These are phyloP conservation scores for Umbelopsis sp. DNA, from an alignment of 371 early-diverging fungal species.

Conservation along the genomic window DNA sequence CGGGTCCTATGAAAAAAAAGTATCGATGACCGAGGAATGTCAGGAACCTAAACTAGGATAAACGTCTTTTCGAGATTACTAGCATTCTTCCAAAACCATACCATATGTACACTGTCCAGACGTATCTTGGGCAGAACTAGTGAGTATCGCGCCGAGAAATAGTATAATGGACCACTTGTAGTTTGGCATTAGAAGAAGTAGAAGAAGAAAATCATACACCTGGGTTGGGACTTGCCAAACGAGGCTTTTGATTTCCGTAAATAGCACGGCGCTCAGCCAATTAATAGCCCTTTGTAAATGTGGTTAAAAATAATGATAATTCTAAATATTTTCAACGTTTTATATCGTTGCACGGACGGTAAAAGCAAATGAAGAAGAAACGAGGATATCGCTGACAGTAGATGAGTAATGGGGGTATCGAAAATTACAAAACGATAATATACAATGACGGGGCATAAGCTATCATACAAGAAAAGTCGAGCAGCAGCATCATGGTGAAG, in stretches of 20 bases:
- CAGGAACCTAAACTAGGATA: neutral
- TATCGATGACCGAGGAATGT: neutral
- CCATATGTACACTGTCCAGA: constrained; percentile 8
- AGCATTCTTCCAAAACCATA: neutral
- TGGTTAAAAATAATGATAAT: neutral
- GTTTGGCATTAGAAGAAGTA: neutral
- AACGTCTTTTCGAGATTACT: neutral
- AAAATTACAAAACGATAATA: constrained; percentile 5
- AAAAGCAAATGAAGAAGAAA: too few species aligned
- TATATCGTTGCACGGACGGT: too few species aligned
- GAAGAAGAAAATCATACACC: neutral
- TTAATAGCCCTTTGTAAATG: too few species aligned
- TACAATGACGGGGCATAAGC: neutral
- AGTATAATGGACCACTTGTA: constrained; percentile 9
- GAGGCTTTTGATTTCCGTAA: constrained; percentile 1
- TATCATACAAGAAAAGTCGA: neutral
- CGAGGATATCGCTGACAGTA: too few species aligned
- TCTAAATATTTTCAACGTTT: neutral
- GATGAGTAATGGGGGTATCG: too few species aligned
- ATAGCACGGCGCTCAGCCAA: neutral
- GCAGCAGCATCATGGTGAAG: neutral
- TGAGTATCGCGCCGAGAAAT: neutral
- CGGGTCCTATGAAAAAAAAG: neutral
- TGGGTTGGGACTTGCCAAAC: neutral
- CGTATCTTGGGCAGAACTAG: neutral